Base-by-base conservation (phyloP, 1,139 yeast species). In the Martiniozyma asiatica region DNA sequence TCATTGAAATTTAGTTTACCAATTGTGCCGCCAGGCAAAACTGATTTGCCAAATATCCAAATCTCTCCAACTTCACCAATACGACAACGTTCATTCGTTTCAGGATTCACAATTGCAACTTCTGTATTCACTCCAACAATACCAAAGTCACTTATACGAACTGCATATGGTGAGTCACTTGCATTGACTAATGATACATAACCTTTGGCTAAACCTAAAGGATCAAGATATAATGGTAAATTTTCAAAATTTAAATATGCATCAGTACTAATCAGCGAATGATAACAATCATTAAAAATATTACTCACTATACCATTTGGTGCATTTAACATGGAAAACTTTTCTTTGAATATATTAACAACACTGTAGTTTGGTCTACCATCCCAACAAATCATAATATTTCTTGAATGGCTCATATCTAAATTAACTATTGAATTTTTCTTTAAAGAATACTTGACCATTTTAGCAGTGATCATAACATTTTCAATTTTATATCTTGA, bases 51-150 rank as follows among this genome's bases (percentile, higher is more conserved):
- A 38, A 80, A 71, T 3, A 89, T 92, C 98, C 98, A 89, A 27
- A 89, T 85, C 56, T 89, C 98, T 23, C 99, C 99, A 51, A 74
- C 77, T 51, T 92, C 98, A n/a, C 97, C 97, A 35, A 76, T 78
- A 37, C 69, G 72, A 52, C 98, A 89, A 12, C 85, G 58, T 31
- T 61, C 58, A 29, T 70, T 56, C 0, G 96, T 89, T 50, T 87
- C 96, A 1, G 98, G 98, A 43, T 92, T 92, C 5, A 89, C 97
- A 38, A 89, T 81, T 1, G 94, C 92, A 25, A 92, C 73, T 49
- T 85, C 94, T 0, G 97, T 82, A 48, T 94, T 82, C 11, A 85
- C 89, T 0, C 96, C 94, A 0, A 87, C 96, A 68, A 87, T 80
- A 7, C 99, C 99, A 0, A 94, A 81, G 49, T 92, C 98, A 46